Base-by-base conservation (phyloP, 768 basidiomycete species). In the Lactifluus hygrophoroides region DNA sequence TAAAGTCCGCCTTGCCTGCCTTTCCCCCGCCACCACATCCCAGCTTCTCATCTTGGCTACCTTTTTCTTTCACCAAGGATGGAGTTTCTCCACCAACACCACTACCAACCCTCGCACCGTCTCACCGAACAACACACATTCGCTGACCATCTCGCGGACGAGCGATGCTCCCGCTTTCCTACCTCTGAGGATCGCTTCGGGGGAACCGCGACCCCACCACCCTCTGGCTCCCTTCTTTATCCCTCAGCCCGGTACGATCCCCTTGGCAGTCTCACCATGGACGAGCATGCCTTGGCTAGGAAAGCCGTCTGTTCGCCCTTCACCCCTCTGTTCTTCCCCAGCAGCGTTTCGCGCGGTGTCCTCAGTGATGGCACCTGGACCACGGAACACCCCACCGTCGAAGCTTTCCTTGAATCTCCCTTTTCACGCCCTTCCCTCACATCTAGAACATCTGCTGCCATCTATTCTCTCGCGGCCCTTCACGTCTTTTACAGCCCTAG, bases 311-410 rank as follows among this genome's bases (percentile, higher is more conserved):
- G 35, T 27, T 44, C 51, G 3, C 37, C 54, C n/a, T 62, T 53
- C 25, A 13, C 19, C 28, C 57, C 54, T 25, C 53, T 38, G 46
- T 47, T 47, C 44, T 43, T 55, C 37, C 61, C 57, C 34, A 5
- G 25, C 47, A 32, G n/a, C 14, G 43, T 63, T 25, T 30, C 61
- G 28, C 54, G 45, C 23, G 64, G 64, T 47, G 61, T 64, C 45
- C 57, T 64, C 61, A 59, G 54, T 47, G 57, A 64, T 28, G 61
- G 61, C n/a, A 54, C 53, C 37, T 63, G 61, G 61, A 64, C 57
- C 46, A 51, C 54, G 19, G 32, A 50, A 19, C 64, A 64, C 25
- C 64, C 64, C n/a, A 42, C 28, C 43, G 61, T 64, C 25, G 43
- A 49, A 19, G 62, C 32, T 5, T 63, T 58, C 42, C 57, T 64